phyloP scores from a whole-genome alignment of 163 green algal genomes.

The Coccomyxa subellipsoidea region DNA sequence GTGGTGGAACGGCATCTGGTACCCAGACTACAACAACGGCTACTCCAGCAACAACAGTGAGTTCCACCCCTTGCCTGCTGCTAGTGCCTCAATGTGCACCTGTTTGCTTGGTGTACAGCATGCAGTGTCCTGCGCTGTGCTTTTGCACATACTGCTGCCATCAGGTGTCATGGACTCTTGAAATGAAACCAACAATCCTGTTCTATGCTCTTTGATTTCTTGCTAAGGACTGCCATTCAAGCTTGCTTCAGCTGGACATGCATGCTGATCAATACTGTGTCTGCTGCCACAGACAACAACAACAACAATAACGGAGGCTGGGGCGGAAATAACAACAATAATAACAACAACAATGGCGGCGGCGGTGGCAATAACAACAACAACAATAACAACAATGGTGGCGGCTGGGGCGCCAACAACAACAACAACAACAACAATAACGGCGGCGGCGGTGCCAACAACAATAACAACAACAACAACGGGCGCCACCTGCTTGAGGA shows the following conservation, averaged over 20 bases:
- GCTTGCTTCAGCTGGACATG: no score
- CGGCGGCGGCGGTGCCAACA: not conserved
- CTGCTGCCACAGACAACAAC: no score
- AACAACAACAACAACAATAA: not conserved
- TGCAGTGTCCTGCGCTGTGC: no score
- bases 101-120: no score
- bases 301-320: not conserved
- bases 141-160: no score
- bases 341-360: not conserved
- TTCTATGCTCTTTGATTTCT: no score
- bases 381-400: not conserved
- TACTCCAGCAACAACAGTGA: no score
- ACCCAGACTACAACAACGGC: not conserved
- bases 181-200: no score
- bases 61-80: no score
- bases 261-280: not conserved
- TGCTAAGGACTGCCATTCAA: no score
- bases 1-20: not conserved
- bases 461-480: conserved; percentile 3
- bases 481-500: not conserved
- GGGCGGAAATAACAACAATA: not conserved
- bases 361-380: not conserved
- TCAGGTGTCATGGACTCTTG: no score
- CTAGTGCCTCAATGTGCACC: no score
- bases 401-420: not conserved